Evolutionary conservation across 495 filamentous ascomycete genomes (phyloP).

Genomic region (Aspergillus biplanus): DNA sequence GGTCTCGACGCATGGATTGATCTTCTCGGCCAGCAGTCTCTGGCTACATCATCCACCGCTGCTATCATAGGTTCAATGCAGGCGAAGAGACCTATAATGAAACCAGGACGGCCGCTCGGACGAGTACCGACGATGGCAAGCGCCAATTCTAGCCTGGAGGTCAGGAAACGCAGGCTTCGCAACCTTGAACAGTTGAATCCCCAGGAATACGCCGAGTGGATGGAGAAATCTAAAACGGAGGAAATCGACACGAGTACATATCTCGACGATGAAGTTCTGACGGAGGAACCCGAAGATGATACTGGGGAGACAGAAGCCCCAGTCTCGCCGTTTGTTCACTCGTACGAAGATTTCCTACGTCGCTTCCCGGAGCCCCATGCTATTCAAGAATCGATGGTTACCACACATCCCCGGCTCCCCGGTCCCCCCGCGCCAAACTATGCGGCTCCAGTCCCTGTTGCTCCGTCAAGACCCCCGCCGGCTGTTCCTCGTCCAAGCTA

Average conservation of each 20-base stretch:
- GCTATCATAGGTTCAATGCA: conserved; percentile 52
- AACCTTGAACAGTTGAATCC: conserved; percentile 62
- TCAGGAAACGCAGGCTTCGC: conserved; percentile 59
- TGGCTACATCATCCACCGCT: conserved; percentile 61
- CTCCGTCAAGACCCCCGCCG: conserved; percentile 71
- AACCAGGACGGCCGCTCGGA: conserved; percentile 52
- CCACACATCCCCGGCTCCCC: conserved; percentile 33
- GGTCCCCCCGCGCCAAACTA: conserved; percentile 36
- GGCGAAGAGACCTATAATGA: conserved; percentile 36
- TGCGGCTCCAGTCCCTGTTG: conserved; percentile 46
- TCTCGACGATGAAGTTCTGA: conserved; percentile 41
- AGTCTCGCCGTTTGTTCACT: conserved; percentile 51
- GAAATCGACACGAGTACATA: conserved; percentile 52
- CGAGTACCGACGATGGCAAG: conserved; percentile 57
- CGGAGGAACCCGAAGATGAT: conserved; percentile 44
- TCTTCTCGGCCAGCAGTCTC: conserved; percentile 69
- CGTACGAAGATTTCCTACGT: conserved; percentile 78
- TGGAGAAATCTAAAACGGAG: conserved; percentile 60
- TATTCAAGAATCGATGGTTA: conserved; percentile 76
- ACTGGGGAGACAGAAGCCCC: conserved; percentile 35
- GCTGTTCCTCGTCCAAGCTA: conserved; percentile 85
- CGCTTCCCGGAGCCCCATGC: conserved; percentile 75
- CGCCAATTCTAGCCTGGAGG: conserved; percentile 53
- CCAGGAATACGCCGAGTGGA: conserved; percentile 63
- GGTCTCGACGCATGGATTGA: conserved; percentile 86